Conservation (phyloP, 2,329 filamentous ascomycete genomes). For the Talaromyces verruculosus region DNA sequence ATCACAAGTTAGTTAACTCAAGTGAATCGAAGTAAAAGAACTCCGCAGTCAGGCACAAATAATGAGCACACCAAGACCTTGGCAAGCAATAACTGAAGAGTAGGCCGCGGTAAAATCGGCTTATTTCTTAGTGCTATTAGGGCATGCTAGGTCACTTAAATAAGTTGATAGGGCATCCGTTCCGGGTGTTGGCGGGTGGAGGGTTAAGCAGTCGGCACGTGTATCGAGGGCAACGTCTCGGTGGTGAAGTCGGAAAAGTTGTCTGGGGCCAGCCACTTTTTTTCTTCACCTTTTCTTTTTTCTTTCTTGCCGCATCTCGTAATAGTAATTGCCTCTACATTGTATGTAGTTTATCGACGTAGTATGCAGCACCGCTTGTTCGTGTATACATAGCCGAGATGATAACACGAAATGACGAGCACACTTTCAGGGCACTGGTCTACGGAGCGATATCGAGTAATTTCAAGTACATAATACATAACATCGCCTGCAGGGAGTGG, state of each 20-base stretch:
- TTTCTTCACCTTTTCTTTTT: neutral
- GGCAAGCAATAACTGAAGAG: neutral
- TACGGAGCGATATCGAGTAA: neutral
- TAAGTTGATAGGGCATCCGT: neutral
- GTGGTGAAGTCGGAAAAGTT: neutral
- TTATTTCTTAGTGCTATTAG: neutral
- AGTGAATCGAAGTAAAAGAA: neutral
- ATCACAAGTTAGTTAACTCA: neutral
- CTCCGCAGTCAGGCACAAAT: neutral
- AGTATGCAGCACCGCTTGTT: neutral
- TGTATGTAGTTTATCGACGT: neutral
- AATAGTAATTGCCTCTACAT: neutral
- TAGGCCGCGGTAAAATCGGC: neutral
- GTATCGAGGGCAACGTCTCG: conserved; percentile 4
- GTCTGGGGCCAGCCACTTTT: neutral
- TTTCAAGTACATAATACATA: neutral
- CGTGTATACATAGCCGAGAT: neutral
- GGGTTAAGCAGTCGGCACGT: conserved; percentile 1
- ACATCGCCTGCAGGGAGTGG: neutral
- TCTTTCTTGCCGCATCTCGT: neutral
- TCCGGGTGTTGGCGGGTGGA: conserved; percentile 1
- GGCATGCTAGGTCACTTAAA: neutral
- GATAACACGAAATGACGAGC: neutral
- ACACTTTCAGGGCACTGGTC: neutral
- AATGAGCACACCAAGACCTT: neutral